phyloP scores from a whole-genome alignment of 305 asterid species.

The Fraxinus ornus region DNA sequence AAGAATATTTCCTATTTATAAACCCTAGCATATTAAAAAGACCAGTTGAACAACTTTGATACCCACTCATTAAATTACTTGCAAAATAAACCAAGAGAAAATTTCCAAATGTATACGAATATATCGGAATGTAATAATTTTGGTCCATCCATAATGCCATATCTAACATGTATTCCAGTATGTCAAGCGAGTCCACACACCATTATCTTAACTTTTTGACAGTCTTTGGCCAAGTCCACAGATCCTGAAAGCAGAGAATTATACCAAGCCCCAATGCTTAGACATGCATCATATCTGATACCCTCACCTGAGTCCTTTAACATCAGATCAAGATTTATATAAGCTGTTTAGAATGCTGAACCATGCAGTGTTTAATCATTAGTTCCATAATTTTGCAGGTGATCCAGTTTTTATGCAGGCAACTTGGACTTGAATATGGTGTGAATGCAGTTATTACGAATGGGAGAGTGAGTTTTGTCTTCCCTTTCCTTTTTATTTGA shows the following conservation, averaged over 20 bases:
- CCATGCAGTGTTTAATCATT: constrained; percentile 24
- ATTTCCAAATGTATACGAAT: neutral
- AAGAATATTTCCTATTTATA: neutral
- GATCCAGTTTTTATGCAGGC: constrained; percentile 67
- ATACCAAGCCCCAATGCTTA: neutral
- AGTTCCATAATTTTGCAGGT: constrained; percentile 57
- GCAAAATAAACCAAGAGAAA: neutral
- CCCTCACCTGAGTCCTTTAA: neutral
- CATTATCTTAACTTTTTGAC: neutral
- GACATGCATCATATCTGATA: neutral
- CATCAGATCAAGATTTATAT: neutral
- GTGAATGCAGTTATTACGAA: constrained; percentile 86
- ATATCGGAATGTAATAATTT: neutral
- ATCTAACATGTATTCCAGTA: neutral
- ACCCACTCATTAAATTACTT: neutral
- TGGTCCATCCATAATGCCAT: neutral
- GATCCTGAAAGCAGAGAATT: neutral
- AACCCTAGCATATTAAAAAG: neutral
- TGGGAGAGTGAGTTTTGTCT: constrained; percentile 81
- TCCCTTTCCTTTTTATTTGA: constrained; percentile 27
- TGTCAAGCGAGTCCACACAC: neutral
- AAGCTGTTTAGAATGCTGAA: constrained; percentile 11
- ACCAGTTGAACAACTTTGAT: neutral
- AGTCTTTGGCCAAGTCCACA: neutral
- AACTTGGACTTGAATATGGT: constrained; percentile 67